Evolutionary conservation across 2,329 filamentous ascomycete genomes (phyloP), one percentile per base, ranked within the genome.

Genomic region (Aureobasidium sp.): DNA sequence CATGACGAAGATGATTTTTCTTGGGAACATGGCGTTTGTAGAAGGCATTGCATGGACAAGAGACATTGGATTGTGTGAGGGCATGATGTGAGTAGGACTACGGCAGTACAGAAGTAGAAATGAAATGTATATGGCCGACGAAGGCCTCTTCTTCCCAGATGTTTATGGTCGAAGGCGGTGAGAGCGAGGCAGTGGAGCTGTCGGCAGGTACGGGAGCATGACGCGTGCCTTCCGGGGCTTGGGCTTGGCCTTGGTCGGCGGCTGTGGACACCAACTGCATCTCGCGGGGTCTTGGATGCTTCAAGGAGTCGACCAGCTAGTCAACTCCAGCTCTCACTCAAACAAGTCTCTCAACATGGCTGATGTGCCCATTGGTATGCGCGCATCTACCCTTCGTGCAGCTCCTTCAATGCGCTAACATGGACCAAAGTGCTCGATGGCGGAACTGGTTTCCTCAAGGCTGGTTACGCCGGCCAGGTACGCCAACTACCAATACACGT

Each of bases 401-500:
- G 50, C 65, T 57, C n/a, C 36, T 37, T 52, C 64, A 67, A 62
- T 67, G 63, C 55, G 59, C 63, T 62, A 27, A 63, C 42, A 63
- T 15, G 13, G 47, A 44, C 15, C 41, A 16, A 61, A 97, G 94
- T 99, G 75, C 93, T 99, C 84, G 94, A 99, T 83, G 94, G 94
- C 84, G 94, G 94, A 78, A 99, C 94, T 75, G 94, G 94, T 78
- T 99, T 99, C 84, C 88, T 99, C 78, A 99, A 99, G 81, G 94
- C 96, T 79, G 94, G 94, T 77, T 99, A 97, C 81, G 94, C 94
- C 73, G 94, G 89, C 72, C 92, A 88, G 80, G 86, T 88, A 78
- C 69, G 79, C 30, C 54, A 16, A 30, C 44, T 9, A 25, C 44
- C 36, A 30, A 30, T 32, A 45, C 41, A 29, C 39, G 27, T 42